phyloP scores from a whole-genome alignment of 1,139 yeast genomes.

The Suhomyces maxii region DNA sequence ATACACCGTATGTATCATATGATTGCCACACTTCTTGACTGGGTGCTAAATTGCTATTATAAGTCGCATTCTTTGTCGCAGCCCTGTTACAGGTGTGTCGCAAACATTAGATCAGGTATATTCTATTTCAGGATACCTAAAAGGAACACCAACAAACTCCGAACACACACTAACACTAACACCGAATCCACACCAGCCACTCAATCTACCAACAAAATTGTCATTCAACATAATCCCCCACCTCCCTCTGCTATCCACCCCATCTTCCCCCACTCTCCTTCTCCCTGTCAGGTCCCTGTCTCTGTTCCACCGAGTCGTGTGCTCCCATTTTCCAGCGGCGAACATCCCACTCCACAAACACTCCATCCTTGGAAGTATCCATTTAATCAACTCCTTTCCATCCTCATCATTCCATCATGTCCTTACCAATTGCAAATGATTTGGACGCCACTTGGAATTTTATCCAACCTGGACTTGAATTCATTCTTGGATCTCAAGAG shows the following conservation, averaged over 20 bases:
- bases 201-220: not conserved
- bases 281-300: not conserved
- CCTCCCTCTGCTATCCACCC: not conserved
- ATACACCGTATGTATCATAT: too few species aligned
- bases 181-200: too few species aligned
- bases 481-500: slow-evolving; percentile 66
- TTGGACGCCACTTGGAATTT: slow-evolving; percentile 73
- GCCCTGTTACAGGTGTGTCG: too few species aligned
- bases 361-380: not conserved
- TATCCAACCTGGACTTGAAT: slow-evolving; percentile 72
- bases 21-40: too few species aligned
- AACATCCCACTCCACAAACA: slow-evolving; percentile 3
- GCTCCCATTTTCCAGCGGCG: slow-evolving; percentile 8
- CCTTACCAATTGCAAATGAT: slow-evolving; percentile 42
- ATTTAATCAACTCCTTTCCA: not conserved
- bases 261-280: not conserved
- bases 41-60: too few species aligned
- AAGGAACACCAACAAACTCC: too few species aligned
- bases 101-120: too few species aligned
- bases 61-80: too few species aligned
- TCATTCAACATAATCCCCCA: not conserved
- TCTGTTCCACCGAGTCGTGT: slow-evolving; percentile 3
- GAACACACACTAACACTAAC: too few species aligned
- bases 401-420: slow-evolving; percentile 9
- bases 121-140: too few species aligned